Evolutionary conservation across 1,139 yeast genomes (phyloP).

Genomic region (Diutina neorugosa): DNA sequence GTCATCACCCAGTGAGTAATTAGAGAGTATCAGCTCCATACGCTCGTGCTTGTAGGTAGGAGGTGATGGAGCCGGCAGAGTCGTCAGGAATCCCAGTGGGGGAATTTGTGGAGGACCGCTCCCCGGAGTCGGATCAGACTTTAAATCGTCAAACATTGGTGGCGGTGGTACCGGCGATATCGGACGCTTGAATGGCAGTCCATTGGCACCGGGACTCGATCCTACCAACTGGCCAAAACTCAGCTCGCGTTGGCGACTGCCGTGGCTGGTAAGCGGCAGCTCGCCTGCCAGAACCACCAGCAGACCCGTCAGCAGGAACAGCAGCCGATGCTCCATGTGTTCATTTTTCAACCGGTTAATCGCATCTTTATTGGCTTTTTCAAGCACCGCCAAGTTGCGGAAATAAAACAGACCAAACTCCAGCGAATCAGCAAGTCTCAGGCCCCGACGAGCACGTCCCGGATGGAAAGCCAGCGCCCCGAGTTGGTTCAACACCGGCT

Average conservation of each 20-base stretch:
- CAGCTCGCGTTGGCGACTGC: neutral
- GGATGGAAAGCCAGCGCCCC: constrained; percentile 15
- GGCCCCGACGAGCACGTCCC: constrained; percentile 48
- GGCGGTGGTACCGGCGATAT: constrained; percentile 15
- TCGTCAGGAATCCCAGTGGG: neutral
- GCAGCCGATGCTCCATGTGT: constrained; percentile 46
- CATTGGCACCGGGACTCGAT: constrained; percentile 8
- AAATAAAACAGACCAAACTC: constrained; percentile 94
- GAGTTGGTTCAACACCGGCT: neutral
- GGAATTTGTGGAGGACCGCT: constrained; percentile 1
- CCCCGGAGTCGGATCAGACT: neutral
- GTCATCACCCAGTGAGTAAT: constrained; percentile 1
- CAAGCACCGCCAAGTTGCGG: constrained; percentile 79
- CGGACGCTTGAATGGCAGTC: constrained; percentile 26
- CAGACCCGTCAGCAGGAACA: constrained; percentile 17
- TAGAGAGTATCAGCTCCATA: neutral
- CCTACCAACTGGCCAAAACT: constrained; percentile 6
- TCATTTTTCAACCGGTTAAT: constrained; percentile 78
- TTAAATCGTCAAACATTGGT: neutral
- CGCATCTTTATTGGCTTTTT: constrained; percentile 88
- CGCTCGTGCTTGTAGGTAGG: constrained; percentile 1
- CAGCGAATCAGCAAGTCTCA: constrained; percentile 56
- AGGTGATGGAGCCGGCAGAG: neutral
- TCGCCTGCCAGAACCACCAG: constrained; percentile 2
- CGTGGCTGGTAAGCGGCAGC: neutral